These are phyloP conservation scores for Stephania cephalantha DNA, from an alignment of 164 flowering plant species.

Conservation along the genomic window DNA sequence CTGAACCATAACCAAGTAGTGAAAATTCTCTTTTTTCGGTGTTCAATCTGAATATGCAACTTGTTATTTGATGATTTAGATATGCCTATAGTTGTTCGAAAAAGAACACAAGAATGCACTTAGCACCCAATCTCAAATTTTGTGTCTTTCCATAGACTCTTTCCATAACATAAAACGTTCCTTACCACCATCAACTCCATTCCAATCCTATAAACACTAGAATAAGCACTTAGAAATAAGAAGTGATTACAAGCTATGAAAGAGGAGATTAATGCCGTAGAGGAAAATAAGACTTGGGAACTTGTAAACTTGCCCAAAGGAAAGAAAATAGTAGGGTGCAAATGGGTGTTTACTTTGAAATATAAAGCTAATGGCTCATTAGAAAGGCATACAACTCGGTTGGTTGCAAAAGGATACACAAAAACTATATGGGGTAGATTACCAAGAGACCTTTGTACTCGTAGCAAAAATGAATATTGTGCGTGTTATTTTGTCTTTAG, in stretches of 20 bases:
- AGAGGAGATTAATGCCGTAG: neutral
- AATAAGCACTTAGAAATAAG: too few relatives aligned
- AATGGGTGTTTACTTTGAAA: too few relatives aligned
- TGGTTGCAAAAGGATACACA: constrained; percentile 2
- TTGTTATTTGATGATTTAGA: neutral
- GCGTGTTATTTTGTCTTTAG: neutral
- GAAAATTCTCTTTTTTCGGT: neutral
- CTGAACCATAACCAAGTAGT: neutral
- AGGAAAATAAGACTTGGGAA: neutral
- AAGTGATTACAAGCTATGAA: too few relatives aligned
- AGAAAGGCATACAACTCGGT: neutral
- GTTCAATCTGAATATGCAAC: neutral
- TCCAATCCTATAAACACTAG: too few relatives aligned
- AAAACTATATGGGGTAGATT: neutral
- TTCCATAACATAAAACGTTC: neutral
- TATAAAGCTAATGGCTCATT: neutral
- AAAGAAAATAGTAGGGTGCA: too few relatives aligned
- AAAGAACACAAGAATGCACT: neutral
- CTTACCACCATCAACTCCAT: too few relatives aligned
- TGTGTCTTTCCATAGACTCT: neutral
- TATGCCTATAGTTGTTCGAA: neutral
- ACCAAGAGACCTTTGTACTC: neutral
- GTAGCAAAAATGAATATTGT: constrained; percentile 2
- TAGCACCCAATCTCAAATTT: neutral
- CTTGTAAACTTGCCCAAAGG: too few relatives aligned